These are phyloP conservation scores for Apostasia ramifera DNA, from an alignment of 106 monocot species.

Conservation along the genomic window DNA sequence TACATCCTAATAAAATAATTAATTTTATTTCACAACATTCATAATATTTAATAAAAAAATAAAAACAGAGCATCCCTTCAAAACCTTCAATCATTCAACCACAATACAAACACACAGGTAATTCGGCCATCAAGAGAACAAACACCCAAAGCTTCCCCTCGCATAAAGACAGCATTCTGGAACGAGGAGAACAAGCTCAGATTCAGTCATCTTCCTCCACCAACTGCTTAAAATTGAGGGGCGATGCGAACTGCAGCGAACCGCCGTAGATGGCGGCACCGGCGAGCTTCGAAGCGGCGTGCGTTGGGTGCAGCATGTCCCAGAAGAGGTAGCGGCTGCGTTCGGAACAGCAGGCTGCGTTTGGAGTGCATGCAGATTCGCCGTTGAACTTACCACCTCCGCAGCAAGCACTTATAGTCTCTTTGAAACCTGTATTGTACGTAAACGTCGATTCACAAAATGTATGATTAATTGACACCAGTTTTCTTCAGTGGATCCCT, in stretches of 20 bases:
- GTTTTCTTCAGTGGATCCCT: not conserved
- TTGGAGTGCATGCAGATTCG: conserved; percentile 11
- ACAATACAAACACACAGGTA: too few species aligned
- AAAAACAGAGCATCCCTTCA: too few species aligned
- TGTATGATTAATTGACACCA: not conserved
- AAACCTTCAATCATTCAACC: too few species aligned
- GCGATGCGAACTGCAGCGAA: conserved; percentile 6
- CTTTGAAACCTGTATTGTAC: conserved; percentile 9
- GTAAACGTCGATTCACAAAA: not conserved
- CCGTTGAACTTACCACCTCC: conserved; percentile 19
- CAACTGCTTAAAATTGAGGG: conserved; percentile 15
- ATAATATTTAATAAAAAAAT: too few species aligned
- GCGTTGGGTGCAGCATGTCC: conserved; percentile 18
- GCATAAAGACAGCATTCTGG: too few species aligned
- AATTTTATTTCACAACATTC: too few species aligned
- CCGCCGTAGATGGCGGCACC: conserved; percentile 5
- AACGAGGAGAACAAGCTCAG: not conserved
- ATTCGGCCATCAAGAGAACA: too few species aligned
- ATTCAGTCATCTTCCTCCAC: not conserved
- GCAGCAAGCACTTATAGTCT: conserved; percentile 17
- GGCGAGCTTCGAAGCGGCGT: conserved; percentile 5
- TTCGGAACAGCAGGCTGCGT: conserved; percentile 10
- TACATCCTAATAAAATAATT: too few species aligned
- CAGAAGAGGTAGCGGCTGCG: conserved; percentile 17
- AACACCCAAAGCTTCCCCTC: too few species aligned